These are phyloP conservation scores for Umbelopsis sp. DNA, from an alignment of 192 early-diverging fungal genomes.

Conservation along the genomic window DNA sequence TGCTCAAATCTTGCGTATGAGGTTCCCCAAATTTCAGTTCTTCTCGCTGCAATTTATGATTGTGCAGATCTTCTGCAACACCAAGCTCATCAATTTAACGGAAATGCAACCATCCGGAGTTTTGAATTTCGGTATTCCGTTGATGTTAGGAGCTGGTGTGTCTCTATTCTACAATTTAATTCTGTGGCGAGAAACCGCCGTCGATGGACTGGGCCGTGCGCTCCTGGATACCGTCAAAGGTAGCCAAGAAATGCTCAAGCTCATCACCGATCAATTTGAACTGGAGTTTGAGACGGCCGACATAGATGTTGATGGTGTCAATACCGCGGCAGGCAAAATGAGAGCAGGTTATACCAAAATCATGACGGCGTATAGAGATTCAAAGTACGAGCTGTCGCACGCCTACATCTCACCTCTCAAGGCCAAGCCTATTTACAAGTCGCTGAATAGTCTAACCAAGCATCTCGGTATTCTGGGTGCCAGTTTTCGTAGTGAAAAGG, in stretches of 20 bases:
- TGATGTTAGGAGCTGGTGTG: slow-evolving; percentile 45
- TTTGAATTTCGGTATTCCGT: slow-evolving; percentile 37
- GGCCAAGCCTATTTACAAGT: slow-evolving; percentile 28
- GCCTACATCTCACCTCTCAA: slow-evolving; percentile 33
- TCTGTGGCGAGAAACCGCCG: slow-evolving; percentile 55
- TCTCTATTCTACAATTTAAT: slow-evolving; percentile 45
- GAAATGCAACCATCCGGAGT: slow-evolving; percentile 15
- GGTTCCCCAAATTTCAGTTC: slow-evolving; percentile 49
- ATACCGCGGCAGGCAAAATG: slow-evolving; percentile 29
- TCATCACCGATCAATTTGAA: slow-evolving; percentile 40
- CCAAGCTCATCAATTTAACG: slow-evolving; percentile 23
- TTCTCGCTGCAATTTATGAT: slow-evolving; percentile 51
- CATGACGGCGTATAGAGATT: slow-evolving; percentile 38
- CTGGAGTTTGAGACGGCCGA: slow-evolving; percentile 28
- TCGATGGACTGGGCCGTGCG: slow-evolving; percentile 49
- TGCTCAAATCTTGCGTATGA: slow-evolving; percentile 39
- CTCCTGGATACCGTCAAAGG: slow-evolving; percentile 35
- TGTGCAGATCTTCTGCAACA: slow-evolving; percentile 47
- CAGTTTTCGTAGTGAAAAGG: slow-evolving; percentile 37
- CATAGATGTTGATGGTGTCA: slow-evolving; percentile 19
- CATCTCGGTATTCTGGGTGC: slow-evolving; percentile 37
- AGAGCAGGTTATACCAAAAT: slow-evolving; percentile 40
- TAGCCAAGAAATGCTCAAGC: slow-evolving; percentile 36
- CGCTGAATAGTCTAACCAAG: slow-evolving; percentile 29
- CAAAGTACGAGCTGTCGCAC: slow-evolving; percentile 42